Evolutionary conservation across 441 rosid species (phyloP).

Genomic region (Mallotus repandus): DNA sequence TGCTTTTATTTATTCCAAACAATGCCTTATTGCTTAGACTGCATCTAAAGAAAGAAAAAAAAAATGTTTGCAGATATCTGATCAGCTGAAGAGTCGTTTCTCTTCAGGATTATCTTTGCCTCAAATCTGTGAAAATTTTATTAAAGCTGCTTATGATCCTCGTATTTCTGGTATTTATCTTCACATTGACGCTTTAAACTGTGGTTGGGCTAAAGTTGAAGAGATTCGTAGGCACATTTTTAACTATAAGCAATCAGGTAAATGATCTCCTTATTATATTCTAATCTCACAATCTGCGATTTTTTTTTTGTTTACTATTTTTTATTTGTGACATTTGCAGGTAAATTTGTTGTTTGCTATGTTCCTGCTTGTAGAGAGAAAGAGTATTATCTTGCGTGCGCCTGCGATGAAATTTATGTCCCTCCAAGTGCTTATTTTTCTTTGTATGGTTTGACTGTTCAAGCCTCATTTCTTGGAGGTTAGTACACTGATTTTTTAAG

Average conservation of each 20-base stretch:
- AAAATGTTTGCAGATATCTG: constrained; percentile 66
- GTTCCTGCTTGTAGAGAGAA: constrained; percentile 75
- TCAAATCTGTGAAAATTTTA: constrained; percentile 80
- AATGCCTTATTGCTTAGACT: background rate
- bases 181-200: constrained; percentile 75
- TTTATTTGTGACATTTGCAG: constrained; percentile 33
- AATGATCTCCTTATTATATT: background rate
- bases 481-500: constrained; percentile 20
- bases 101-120: constrained; percentile 82
- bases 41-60: too few species aligned
- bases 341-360: constrained; percentile 81
- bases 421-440: constrained; percentile 97
- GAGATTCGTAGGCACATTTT: constrained; percentile 81
- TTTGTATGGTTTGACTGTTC: constrained; percentile 87
- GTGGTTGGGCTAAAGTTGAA: constrained; percentile 97
- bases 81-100: constrained; percentile 92
- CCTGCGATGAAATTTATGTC: constrained; percentile 81
- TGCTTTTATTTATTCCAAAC: background rate
- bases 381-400: constrained; percentile 89
- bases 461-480: constrained; percentile 92
- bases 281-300: background rate
- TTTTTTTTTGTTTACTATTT: background rate
- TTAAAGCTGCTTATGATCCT: constrained; percentile 93
- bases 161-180: constrained; percentile 87
- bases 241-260: constrained; percentile 92